Conservation (phyloP, 2,329 filamentous ascomycete genomes). For the Microdochium paspali region DNA sequence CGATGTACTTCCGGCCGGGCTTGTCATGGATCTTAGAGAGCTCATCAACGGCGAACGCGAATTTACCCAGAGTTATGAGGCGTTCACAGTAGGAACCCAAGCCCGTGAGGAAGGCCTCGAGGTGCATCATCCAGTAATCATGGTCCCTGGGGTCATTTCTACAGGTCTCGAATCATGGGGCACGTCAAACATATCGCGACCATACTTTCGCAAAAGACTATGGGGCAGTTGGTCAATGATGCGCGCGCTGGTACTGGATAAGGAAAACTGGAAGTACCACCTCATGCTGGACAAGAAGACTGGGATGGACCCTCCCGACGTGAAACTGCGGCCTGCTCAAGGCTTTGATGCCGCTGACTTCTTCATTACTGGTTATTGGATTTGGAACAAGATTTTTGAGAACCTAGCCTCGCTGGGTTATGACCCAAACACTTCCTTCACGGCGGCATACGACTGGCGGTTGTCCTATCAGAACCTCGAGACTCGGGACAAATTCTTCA, state of each 20-base stretch:
- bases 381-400: slow-evolving; percentile 98
- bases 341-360: slow-evolving; percentile 98
- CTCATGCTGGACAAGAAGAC: slow-evolving; percentile 94
- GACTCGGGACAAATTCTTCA: slow-evolving; percentile 86
- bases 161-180: slow-evolving; percentile 97
- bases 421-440: slow-evolving; percentile 69
- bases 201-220: slow-evolving; percentile 86
- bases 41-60: slow-evolving; percentile 82
- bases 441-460: slow-evolving; percentile 80
- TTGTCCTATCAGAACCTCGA: slow-evolving; percentile 86
- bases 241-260: slow-evolving; percentile 85
- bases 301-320: slow-evolving; percentile 78
- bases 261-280: slow-evolving; percentile 88
- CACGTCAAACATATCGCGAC: slow-evolving; percentile 72
- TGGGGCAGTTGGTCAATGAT: slow-evolving; percentile 99
- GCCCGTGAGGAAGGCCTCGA: slow-evolving; percentile 70
- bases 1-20: slow-evolving; percentile 77
- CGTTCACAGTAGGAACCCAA: slow-evolving; percentile 83
- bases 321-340: slow-evolving; percentile 88
- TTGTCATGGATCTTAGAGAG: slow-evolving; percentile 79
- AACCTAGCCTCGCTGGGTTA: slow-evolving; percentile 95
- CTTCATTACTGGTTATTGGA: slow-evolving; percentile 89
- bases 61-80: slow-evolving; percentile 76
- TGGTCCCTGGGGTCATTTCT: slow-evolving; percentile 96
- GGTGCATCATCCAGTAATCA: slow-evolving; percentile 83